Evolutionary conservation across 495 filamentous ascomycete species (phyloP), one percentile per base, ranked within the genome.

Genomic region (Penicillium argentinense): DNA sequence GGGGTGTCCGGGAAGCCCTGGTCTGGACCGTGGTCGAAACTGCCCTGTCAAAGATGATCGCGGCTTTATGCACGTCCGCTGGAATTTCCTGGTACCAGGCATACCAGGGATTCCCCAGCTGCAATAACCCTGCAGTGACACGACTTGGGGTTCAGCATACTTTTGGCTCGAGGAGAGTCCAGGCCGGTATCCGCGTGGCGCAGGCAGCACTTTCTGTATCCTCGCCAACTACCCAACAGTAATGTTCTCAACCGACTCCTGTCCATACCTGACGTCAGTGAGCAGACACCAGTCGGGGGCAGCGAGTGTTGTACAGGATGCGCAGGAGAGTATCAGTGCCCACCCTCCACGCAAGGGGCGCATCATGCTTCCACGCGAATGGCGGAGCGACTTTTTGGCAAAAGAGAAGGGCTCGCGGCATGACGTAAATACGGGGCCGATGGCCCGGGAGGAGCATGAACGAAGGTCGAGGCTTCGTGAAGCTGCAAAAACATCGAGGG

Each of bases 21-120:
- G 33, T 22, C 17, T 36, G 5, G 33, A 36, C 18, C n/a, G 33
- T 11, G 16, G 8, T 19, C 1, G n/a, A 36, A 18, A 16, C 14
- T 36, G 7, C 14, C 12, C n/a, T n/a, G n/a, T n/a, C n/a, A n/a
- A n/a, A n/a, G n/a, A n/a, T n/a, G n/a, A n/a, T n/a, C n/a, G n/a
- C n/a, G n/a, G n/a, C n/a, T n/a, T n/a, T n/a, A 53, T 57, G 54
- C 54, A 53, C 14, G 50, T 26, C 21, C 26, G 47, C 43, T 47
- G 14, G 19, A 2, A 29, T 45, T 37, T 33, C 55, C 47, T 39
- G 51, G 39, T 48, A 48, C 23, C 29, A 48, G 47, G 47, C n/a
- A 39, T 48, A 48, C 23, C 29, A 48, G 47, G 47, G 16, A 39
- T 32, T 23, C n/a, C 9, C 12, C n/a, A 26, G 22, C 42, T 58